Evolutionary conservation across 208 protist species (phyloP).

Genomic region (Trichomonas vaginalis): DNA sequence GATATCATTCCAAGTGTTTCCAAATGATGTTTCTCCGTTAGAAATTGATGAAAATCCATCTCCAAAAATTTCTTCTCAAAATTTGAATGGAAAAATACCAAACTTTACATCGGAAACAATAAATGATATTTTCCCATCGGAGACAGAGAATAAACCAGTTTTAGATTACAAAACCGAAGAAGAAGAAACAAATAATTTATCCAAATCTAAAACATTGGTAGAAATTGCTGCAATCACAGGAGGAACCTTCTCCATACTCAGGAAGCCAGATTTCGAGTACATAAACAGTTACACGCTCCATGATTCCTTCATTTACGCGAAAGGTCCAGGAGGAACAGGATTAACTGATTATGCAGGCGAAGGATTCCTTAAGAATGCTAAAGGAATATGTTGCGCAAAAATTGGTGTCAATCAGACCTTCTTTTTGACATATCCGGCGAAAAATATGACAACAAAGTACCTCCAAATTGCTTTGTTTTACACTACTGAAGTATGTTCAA

Average conservation of each 20-base stretch:
- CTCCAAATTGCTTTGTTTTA: not conserved
- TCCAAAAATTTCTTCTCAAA: too few relatives aligned
- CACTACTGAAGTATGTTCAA: not conserved
- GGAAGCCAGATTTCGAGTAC: not conserved
- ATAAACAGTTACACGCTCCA: not conserved
- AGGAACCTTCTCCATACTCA: not conserved
- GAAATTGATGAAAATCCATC: too few relatives aligned
- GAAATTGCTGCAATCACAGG: not conserved
- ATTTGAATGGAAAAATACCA: too few relatives aligned
- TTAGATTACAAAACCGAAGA: too few relatives aligned
- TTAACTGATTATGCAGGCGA: not conserved
- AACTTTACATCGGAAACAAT: too few relatives aligned
- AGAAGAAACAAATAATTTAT: not conserved
- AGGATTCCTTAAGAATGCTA: not conserved
- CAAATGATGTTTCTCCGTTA: too few relatives aligned
- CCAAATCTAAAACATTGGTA: not conserved
- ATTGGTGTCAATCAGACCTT: not conserved
- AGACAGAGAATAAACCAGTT: too few relatives aligned
- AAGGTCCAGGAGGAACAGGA: not conserved
- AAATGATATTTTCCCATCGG: too few relatives aligned
- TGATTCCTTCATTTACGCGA: not conserved
- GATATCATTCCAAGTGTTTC: not conserved
- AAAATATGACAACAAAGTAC: not conserved
- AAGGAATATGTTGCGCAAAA: not conserved
- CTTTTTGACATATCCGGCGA: not conserved